Conservation (phyloP, 208 protist genomes). For the Phytomonas francai region DNA sequence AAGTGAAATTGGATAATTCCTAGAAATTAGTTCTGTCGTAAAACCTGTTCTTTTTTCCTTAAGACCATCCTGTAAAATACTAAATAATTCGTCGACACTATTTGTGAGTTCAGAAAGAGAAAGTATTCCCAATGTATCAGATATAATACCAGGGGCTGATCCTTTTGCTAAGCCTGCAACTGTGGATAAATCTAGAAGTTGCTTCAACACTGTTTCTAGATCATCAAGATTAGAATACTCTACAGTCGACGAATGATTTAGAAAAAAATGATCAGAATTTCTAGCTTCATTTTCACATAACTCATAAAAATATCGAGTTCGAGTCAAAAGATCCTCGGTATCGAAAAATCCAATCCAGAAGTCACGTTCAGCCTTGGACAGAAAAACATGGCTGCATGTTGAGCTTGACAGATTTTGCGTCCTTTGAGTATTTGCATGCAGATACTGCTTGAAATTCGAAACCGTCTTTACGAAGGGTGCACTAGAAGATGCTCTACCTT, state of each 20-base stretch:
- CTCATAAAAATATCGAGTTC: background rate
- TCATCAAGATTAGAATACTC: background rate
- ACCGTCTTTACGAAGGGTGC: background rate
- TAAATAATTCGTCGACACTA: background rate
- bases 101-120: background rate
- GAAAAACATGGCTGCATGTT: background rate
- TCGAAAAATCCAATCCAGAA: background rate
- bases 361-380: background rate
- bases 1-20: background rate
- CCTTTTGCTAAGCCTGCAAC: background rate
- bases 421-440: background rate
- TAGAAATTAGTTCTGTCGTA: background rate
- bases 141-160: background rate
- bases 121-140: background rate
- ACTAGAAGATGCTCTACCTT: background rate
- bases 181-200: background rate
- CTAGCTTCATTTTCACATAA: slow-evolving; percentile 3
- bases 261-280: background rate
- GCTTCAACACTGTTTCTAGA: background rate
- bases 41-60: background rate
- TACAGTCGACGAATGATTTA: background rate
- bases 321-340: background rate
- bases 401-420: background rate
- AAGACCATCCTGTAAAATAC: background rate
- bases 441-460: background rate